Evolutionary conservation across 108 stramenopile species (phyloP).

Genomic region (Fragilariopsis cylindrus): DNA sequence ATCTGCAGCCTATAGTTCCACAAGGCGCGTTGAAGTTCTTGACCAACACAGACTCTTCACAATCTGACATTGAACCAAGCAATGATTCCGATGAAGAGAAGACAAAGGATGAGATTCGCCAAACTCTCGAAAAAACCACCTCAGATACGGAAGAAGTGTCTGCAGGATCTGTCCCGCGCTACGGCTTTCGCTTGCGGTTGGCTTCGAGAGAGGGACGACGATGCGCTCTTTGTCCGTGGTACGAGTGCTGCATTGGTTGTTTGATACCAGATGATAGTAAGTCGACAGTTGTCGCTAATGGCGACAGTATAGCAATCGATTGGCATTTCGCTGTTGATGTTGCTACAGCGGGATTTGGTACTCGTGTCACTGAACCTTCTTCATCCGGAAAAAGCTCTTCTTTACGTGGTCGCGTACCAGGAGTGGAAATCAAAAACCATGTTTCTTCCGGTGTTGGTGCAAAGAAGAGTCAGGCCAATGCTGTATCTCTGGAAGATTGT

Average conservation of each 20-base stretch:
- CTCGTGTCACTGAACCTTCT: constrained; percentile 31
- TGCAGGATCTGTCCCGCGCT: constrained; percentile 74
- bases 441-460: constrained; percentile 50
- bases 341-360: constrained; percentile 74
- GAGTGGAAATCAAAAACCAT: constrained; percentile 64
- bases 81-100: constrained; percentile 7
- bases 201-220: constrained; percentile 77
- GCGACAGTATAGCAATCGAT: constrained; percentile 85
- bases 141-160: constrained; percentile 74
- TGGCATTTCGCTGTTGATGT: constrained; percentile 89
- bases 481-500: constrained; percentile 84
- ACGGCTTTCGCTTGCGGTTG: constrained; percentile 82
- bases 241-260: constrained; percentile 86
- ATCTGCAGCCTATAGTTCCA: constrained; percentile 66
- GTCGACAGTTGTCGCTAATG: constrained; percentile 72
- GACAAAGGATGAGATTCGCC: constrained; percentile 25
- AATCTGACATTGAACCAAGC: background rate
- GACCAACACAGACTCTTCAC: constrained; percentile 7
- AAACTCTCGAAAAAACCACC: constrained; percentile 43
- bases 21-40: constrained; percentile 41
- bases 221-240: constrained; percentile 85
- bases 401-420: constrained; percentile 34
- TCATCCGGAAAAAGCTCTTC: background rate
- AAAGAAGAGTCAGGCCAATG: constrained; percentile 57
- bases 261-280: constrained; percentile 78